Evolutionary conservation across 2,329 filamentous ascomycete species (phyloP), one percentile per base, ranked within the genome.

Genomic region (Colletotrichum echinochloae): DNA sequence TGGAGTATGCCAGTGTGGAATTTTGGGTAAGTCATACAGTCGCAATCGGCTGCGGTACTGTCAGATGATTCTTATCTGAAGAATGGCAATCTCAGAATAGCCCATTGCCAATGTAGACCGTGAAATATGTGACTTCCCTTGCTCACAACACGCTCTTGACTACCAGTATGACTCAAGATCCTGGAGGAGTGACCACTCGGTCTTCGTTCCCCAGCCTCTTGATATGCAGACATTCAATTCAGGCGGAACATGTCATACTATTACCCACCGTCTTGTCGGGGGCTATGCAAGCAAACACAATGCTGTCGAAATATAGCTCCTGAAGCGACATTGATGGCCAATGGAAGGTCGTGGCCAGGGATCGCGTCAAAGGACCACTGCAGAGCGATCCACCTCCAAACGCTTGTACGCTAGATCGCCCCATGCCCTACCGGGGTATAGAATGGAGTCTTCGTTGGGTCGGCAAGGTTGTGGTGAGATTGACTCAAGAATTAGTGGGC

Each of bases 121-220:
- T 12, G 3, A 48, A 4, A 23, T 48, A 48, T 23, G 44, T 26
- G n/a, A 16, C 23, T 26, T 16, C 9, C 12, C 12, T 28, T 59
- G 39, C 18, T 12, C 18, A 28, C 2, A 46, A 11, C 12, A 61
- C 55, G 33, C 20, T 66, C 62, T 60, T 5, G 46, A 70, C 12
- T 51, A 28, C 62, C 70, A 70, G 23, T 70, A 70, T 5, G 37
- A 33, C 28, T 70, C 51, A 11, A 75, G 30, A 39, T 77, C 76
- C 4, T 73, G 26, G 56, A 78, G 59, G 73, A 78, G 60, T 62
- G 68, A 60, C 73, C 73, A 77, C 37, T 52, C 63, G 18, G 62
- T 39, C 18, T 73, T 69, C 26, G 77, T 74, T 1, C 76, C 76
- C 72, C 72, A 74, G 9, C 72, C 70, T 14, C 74, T 72, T 12